Conservation (phyloP, 164 flowering plant genomes). For the Vitis rotundifolia region DNA sequence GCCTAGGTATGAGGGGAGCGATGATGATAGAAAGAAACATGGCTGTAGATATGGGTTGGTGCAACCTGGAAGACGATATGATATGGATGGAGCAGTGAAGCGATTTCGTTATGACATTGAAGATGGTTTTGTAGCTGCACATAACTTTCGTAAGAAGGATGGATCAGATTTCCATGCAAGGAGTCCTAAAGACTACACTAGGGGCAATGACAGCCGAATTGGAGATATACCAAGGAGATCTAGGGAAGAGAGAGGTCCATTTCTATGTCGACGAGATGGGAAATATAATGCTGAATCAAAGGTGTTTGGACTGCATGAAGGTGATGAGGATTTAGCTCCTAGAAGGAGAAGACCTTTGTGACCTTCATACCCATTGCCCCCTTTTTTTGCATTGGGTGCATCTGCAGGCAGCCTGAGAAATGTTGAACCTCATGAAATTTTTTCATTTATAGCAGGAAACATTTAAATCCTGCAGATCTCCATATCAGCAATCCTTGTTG, state of each 20-base stretch:
- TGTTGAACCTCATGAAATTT: slow-evolving; percentile 22
- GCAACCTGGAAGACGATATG: slow-evolving; percentile 27
- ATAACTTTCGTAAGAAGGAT: slow-evolving; percentile 22
- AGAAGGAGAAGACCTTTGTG: slow-evolving; percentile 31
- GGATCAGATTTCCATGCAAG: slow-evolving; percentile 30
- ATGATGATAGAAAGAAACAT: slow-evolving; percentile 38
- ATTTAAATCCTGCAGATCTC: slow-evolving; percentile 18
- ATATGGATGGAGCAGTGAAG: slow-evolving; percentile 29
- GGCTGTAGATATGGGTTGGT: slow-evolving; percentile 28
- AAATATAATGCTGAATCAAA: slow-evolving; percentile 19
- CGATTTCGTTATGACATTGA: slow-evolving; percentile 31
- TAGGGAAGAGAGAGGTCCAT: slow-evolving; percentile 32
- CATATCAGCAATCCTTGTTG: slow-evolving; percentile 17
- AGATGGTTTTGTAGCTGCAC: slow-evolving; percentile 21
- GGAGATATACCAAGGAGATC: slow-evolving; percentile 29
- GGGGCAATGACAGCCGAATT: slow-evolving; percentile 29
- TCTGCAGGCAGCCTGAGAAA: slow-evolving; percentile 15
- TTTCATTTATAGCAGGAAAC: slow-evolving; percentile 19
- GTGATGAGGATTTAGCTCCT: slow-evolving; percentile 25
- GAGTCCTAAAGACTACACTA: slow-evolving; percentile 24
- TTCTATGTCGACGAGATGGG: slow-evolving; percentile 24
- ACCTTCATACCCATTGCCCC: slow-evolving; percentile 11
- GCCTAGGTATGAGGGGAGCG: slow-evolving; percentile 28
- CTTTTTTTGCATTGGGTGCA: slow-evolving; percentile 15
- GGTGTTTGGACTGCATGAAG: slow-evolving; percentile 23